phyloP scores from a whole-genome alignment of 1,284 basidiomycete genomes.

The Taiwanofungus camphoratus region DNA sequence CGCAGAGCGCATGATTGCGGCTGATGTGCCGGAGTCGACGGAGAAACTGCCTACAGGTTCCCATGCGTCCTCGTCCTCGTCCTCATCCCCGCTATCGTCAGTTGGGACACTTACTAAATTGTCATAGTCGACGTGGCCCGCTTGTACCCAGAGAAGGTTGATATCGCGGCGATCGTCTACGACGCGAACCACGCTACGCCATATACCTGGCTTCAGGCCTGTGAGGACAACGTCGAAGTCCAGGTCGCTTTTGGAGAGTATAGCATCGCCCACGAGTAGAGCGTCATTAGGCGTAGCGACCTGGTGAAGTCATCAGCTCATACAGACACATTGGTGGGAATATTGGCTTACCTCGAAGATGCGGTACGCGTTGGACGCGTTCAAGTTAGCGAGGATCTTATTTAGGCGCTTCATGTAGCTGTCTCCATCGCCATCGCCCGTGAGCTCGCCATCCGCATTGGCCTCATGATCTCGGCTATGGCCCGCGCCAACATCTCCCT shows the following conservation, averaged over 20 bases:
- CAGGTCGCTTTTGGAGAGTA: conserved; percentile 3
- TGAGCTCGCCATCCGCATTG: background rate
- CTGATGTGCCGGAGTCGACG: conserved; percentile 7
- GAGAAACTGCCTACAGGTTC: conserved; percentile 7
- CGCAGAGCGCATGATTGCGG: conserved; percentile 2
- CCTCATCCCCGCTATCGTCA: too few species aligned
- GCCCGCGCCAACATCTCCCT: too few species aligned
- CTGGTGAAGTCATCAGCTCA: too few species aligned
- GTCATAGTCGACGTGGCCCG: conserved; percentile 7
- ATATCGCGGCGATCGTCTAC: background rate
- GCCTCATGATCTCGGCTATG: too few species aligned
- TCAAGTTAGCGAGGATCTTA: background rate
- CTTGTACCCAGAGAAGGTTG: conserved; percentile 3
- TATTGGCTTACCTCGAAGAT: conserved; percentile 2
- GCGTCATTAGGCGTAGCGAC: background rate
- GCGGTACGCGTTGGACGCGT: background rate
- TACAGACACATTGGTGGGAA: too few species aligned
- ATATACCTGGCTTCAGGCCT: conserved; percentile 9
- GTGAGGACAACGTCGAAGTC: conserved; percentile 12
- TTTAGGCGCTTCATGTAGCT: background rate
- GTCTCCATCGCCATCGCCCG: background rate
- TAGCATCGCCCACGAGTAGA: conserved; percentile 7
- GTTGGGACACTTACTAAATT: too few species aligned
- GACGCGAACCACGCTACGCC: too few species aligned
- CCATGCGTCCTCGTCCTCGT: too few species aligned